Base-by-base conservation (phyloP, 1,284 basidiomycete genomes). In the Marasmius oreades region DNA sequence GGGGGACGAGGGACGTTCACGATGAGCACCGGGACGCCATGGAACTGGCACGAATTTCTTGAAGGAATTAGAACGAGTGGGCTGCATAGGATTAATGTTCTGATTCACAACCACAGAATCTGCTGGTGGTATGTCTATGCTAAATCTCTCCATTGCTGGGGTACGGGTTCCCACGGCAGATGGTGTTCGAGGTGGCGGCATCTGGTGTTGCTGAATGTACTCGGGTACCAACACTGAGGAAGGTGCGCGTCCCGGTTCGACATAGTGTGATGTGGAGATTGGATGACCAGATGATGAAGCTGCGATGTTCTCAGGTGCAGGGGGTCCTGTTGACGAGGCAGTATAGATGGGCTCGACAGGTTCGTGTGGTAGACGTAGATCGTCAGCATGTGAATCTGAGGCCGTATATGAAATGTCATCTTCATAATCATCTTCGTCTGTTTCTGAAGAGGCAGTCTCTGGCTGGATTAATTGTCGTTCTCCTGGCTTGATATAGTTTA, bases 91-190 rank as follows among this genome's bases (percentile, higher is more conserved):
- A 33, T 50, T 50, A n/a, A 50, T 50, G 26, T 50, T 50, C 42
- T 51, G 45, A 18, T 56, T 56, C 23, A 53, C 46, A 23, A 59
- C 55, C 16, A 50, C 28, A 16, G 53, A 42, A n/a, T 59, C 52
- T 16, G 58, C 23, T 18, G 58, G 52, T 20, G 58, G 58, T 43
- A 59, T 59, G 6, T 52, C 44, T 8, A 59, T 37, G 28, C 51
- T 28, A 36, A 56, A 59, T 18, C 22, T 53, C 39, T 59, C 51
- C 22, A 59, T 37, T 6, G 55, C 58, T 14, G 58, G 58, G 26
- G 58, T 59, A 31, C 51, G 51, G 28, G 11, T 33, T 4, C 47
- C 47, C 47, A 50, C 7, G 16, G 24, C 31, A 26, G 26, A 50
- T 28, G 26, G 47, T 14, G 28, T 26, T 31, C 26, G 47, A 31